A percentile compares a stretch with the other conserved stretches of the same genome.
Conservation (phyloP, 2,329 filamentous ascomycete genomes). For the Colletotrichum orchidophilum region DNA sequence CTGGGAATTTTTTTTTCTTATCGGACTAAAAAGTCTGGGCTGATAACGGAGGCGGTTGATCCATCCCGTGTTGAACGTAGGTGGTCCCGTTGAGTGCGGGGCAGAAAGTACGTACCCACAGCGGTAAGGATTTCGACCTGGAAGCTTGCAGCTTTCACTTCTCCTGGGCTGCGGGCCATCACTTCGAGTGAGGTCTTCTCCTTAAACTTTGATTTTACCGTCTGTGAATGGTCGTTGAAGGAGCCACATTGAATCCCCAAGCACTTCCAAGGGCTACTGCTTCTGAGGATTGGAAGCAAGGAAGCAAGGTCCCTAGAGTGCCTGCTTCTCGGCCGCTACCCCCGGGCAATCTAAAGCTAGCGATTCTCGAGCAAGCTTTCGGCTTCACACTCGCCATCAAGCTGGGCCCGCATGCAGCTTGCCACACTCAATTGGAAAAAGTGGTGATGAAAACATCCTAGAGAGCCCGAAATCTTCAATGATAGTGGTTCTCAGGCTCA, state of each 20-base stretch:
- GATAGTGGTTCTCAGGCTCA: neutral
- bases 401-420: neutral
- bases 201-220: too few relatives aligned
- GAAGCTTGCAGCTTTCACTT: neutral
- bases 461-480: neutral
- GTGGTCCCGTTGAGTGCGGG: too few relatives aligned
- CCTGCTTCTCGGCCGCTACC: too few relatives aligned
- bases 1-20: slow-evolving; percentile 34
- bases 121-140: neutral
- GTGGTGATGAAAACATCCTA: neutral
- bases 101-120: neutral
- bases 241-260: too few relatives aligned
- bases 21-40: slow-evolving; percentile 20
- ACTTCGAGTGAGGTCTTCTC: too few relatives aligned
- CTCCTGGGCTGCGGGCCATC: too few relatives aligned
- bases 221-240: too few relatives aligned
- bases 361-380: neutral
- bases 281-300: neutral
- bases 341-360: neutral
- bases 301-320: too few relatives aligned
- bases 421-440: neutral
- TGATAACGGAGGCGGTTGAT: slow-evolving; percentile 22
- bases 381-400: too few relatives aligned
- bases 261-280: neutral
- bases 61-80: neutral